Conservation (phyloP, 192 early-diverging fungal genomes). For the Coemansia furcata region DNA sequence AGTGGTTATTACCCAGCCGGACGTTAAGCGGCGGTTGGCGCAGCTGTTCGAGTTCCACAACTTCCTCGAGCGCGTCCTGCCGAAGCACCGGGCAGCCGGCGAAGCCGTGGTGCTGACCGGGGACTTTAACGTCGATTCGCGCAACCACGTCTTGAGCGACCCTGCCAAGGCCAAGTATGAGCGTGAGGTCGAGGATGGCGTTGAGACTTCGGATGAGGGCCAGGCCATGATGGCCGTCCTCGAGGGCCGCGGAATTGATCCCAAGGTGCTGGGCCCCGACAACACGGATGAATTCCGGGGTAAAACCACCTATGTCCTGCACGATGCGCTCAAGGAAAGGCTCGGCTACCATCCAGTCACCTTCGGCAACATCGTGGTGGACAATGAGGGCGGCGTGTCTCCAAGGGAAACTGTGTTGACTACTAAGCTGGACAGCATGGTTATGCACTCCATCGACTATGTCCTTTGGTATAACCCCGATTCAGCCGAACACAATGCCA, state of each 20-base stretch:
- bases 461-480: conserved; percentile 53
- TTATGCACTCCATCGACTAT: conserved; percentile 56
- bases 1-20: conserved; percentile 57
- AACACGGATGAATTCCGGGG: conserved; percentile 42
- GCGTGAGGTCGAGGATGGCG: conserved; percentile 51
- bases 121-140: conserved; percentile 63
- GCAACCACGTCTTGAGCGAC: conserved; percentile 36
- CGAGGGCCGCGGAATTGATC: conserved; percentile 46
- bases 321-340: conserved; percentile 59
- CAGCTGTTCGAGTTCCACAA: conserved; percentile 68
- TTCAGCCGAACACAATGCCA: not conserved
- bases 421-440: conserved; percentile 46
- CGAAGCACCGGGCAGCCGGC: conserved; percentile 34
- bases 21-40: conserved; percentile 49
- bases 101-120: conserved; percentile 65
- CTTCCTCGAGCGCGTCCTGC: conserved; percentile 60
- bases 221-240: conserved; percentile 59
- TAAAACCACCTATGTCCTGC: conserved; percentile 28
- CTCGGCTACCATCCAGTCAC: conserved; percentile 75
- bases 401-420: conserved; percentile 68
- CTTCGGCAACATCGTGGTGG: conserved; percentile 64
- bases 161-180: conserved; percentile 28
- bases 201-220: conserved; percentile 54
- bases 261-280: conserved; percentile 41
- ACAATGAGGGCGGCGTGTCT: conserved; percentile 40